Base-by-base conservation (phyloP, 495 filamentous ascomycete genomes). In the Podospora pseudoanserina region DNA sequence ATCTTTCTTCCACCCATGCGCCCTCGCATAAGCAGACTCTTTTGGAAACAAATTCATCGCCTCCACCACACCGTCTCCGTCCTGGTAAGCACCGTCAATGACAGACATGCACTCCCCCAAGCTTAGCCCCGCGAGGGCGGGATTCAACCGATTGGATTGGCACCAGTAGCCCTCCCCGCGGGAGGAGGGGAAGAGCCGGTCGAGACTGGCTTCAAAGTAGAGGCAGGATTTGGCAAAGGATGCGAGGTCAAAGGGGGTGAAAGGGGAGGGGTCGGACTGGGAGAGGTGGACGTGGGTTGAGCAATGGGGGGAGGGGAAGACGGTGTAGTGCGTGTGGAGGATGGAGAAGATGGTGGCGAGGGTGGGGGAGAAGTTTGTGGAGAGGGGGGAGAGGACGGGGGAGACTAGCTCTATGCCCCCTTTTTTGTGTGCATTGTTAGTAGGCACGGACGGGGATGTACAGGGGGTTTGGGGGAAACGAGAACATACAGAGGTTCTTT, bases 261-360 rank as follows among this genome's bases (percentile, higher is more conserved):
- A 64, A 0, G 69, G 65, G 30, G 54, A 3, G 5, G 61, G 19
- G 19, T 18, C 1, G 54, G 16, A 18, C 39, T 63, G 67, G 30
- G 70, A 73, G 68, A 77, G 59, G 74, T 77, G 75, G 54, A 77
- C 65, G 67, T 77, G 75, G 13, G 75, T 73, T 20, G 72, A 72
- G 65, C 68, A 72, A 44, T 70, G 64, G 5, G 72, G 44, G 16
- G 72, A 72, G 1, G 64, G 58, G 53, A 39, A 18, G 20, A 74
- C 3, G 55, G 13, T 53, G 70, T 68, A 71, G 26, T 19, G 49
- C 5, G 55, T 15, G 64, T 57, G 23, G 16, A 77, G 49, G 56
- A 55, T 27, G 65, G n/a, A 26, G 74, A 77, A 77, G 67, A 77
- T 70, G 67, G 64, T 68, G 32, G 26, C 6, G 19, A 77, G 67